Evolutionary conservation across 768 basidiomycete genomes (phyloP), one percentile per base, ranked within the genome.

Genomic region (Trametes cubensis): DNA sequence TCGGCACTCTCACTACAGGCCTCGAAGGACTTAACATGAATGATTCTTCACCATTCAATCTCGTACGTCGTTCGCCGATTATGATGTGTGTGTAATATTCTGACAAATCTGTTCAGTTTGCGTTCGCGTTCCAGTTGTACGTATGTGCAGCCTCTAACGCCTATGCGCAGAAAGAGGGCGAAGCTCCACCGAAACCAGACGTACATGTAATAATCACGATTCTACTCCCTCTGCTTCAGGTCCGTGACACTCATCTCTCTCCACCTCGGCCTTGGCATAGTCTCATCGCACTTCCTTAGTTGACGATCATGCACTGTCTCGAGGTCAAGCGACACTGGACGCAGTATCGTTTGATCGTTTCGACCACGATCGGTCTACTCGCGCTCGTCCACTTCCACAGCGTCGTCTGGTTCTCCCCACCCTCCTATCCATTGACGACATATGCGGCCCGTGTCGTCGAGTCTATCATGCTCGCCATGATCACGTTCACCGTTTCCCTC

Each of bases 381-480:
- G 83, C 84, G 1, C 80, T 92, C 54, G 23, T 78, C 1, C 90
- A 92, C 69, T 92, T 91, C 71, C 86, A 90, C 67, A 73, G 75
- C 46, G 85, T 89, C 15, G 72, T 88, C 45, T 82, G 81, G 74
- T 70, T 73, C 62, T 80, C 77, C 0, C 73, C 78, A 0, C 64
- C 76, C 4, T 75, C 78, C 14, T 90, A 90, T 67, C 90, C 90
- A 0, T 78, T 90, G 14, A 81, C 91, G 58, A 90, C 88, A 69
- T 89, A 88, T 63, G 80, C 91, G 58, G 88, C 89, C 4, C 88
- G 85, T 72, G 73, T 88, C 57, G 85, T 92, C 60, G 90, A 92
- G 71, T 82, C 88, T 0, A 50, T 82, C 51, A 80, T 92, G 41
- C 66, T 89, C 30, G 70, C 72, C 23, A 79, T 85, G 44, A 88